Conservation (phyloP, 2,329 filamentous ascomycete species). For the Aspergillus pseudoterreus region DNA sequence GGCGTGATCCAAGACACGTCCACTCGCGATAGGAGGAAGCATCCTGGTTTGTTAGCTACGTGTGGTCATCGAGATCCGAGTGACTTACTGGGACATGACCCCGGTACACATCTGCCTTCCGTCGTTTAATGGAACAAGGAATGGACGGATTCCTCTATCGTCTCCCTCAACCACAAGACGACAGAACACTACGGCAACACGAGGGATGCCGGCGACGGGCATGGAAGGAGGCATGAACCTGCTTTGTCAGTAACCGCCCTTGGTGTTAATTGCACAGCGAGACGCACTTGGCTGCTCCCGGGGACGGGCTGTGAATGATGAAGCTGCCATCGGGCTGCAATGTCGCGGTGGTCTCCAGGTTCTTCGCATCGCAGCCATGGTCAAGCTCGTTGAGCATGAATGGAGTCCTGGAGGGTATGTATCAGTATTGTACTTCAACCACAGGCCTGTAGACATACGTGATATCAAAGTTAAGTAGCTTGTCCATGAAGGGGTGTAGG, state of each 20-base stretch:
- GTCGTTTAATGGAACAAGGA: conserved; percentile 18
- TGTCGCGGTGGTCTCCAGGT: conserved; percentile 39
- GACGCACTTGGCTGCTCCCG: conserved; percentile 28
- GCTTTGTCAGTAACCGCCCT: background rate
- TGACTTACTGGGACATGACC: conserved; percentile 8
- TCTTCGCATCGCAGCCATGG: conserved; percentile 38
- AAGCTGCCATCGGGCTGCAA: conserved; percentile 31
- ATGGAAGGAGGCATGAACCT: conserved; percentile 22
- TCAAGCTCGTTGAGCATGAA: conserved; percentile 42
- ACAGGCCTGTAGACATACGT: conserved; percentile 11
- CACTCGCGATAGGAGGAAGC: conserved; percentile 7
- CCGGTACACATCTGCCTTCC: conserved; percentile 18
- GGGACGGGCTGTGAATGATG: conserved; percentile 30
- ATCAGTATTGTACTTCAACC: no score
- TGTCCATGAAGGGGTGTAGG: conserved; percentile 13
- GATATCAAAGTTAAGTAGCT: conserved; percentile 18
- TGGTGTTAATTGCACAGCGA: no score
- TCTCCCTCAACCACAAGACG: conserved; percentile 16
- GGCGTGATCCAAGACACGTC: conserved; percentile 16
- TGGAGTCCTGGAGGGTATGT: conserved; percentile 9
- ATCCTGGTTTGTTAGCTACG: background rate
- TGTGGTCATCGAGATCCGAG: background rate
- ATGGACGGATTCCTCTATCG: conserved; percentile 17
- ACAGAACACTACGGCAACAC: conserved; percentile 18
- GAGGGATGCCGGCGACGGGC: conserved; percentile 11